Conservation (phyloP, 208 protist genomes). For the Jaenimonas drosophilae region DNA sequence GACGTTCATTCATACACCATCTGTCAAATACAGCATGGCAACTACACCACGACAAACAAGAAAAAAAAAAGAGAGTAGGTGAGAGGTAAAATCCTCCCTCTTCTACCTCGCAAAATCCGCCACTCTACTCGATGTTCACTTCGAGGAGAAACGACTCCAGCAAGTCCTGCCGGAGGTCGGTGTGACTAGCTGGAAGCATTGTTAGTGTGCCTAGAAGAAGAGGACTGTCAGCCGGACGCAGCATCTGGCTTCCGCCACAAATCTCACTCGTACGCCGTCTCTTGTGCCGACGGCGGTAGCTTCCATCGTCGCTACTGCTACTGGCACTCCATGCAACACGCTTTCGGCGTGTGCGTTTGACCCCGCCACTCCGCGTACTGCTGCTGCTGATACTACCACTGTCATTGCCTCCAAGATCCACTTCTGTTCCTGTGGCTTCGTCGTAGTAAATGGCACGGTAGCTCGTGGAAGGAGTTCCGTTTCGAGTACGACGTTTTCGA, state of each 20-base stretch:
- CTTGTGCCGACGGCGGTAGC: constrained; percentile 17
- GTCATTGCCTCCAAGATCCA: no score
- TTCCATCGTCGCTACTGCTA: no score
- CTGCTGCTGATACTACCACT: no score
- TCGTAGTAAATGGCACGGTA: no score
- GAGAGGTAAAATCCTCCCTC: constrained; percentile 5
- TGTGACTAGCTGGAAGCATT: constrained; percentile 43
- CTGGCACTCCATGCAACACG: no score
- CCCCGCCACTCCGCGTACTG: no score
- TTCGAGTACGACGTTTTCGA: no score
- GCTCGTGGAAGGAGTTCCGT: no score
- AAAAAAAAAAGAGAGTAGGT: constrained; percentile 1
- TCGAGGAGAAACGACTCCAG: constrained; percentile 47
- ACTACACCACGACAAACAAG: background rate
- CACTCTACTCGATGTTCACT: constrained; percentile 15
- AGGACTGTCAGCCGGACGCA: constrained; percentile 31
- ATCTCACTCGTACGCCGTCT: constrained; percentile 8
- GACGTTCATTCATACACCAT: no score
- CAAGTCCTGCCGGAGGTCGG: constrained; percentile 42
- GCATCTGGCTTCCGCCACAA: constrained; percentile 33
- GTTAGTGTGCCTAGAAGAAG: constrained; percentile 23
- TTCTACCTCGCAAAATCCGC: background rate
- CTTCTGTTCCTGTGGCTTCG: no score
- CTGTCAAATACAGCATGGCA: background rate
- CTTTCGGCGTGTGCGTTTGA: no score